Base-by-base conservation (phyloP, 495 filamentous ascomycete genomes). In the Penicillium lagena region DNA sequence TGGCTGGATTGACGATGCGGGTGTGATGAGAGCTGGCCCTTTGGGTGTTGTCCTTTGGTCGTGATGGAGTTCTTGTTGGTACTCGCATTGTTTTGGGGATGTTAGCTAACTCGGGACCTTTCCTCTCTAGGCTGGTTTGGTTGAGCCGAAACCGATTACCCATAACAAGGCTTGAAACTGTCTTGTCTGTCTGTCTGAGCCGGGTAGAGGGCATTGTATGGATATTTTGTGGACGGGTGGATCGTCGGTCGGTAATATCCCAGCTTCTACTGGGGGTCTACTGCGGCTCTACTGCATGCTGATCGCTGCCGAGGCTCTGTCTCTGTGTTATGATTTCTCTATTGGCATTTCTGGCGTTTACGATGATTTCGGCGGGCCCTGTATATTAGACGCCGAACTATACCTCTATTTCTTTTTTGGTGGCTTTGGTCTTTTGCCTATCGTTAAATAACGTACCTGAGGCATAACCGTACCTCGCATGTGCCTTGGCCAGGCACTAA, bases 271-370 rank as follows among this genome's bases (percentile, higher is more conserved):
- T 22, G 22, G 22, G 22, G 22, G 3, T 22, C 22, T 22, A 22
- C 22, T 22, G 22, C 22, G 22, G 22, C 22, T 6, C 22, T 22
- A 22, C 22, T 22, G 22, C 22, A 22, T 22, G 22, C 22, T 22
- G 22, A 22, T 22, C 13, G 2, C 17, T 27, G 12, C 32, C 42
- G 43, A 33, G 22, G 22, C 29, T 35, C 15, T 36, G 12, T 32
- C 41, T 28, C 45, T 40, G 42, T 12, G 29, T 35, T 49, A 12
- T 45, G 22, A 46, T 51, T 46, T 39, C 40, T 34, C 35, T 51
- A 14, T 35, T 55, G 59, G 63, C 60, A 67, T 67, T 60, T 59
- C 37, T 49, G 63, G 60, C 63, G 63, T 67, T 64, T 58, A 40
- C 56, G 58, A 51, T 34, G 32, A 10, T 7, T 12, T 34, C 32